Percentiles rank a stretch among this genome's conserved stretches.
Conservation (phyloP, 1,284 basidiomycete genomes). For the Ustilago trichophora region DNA sequence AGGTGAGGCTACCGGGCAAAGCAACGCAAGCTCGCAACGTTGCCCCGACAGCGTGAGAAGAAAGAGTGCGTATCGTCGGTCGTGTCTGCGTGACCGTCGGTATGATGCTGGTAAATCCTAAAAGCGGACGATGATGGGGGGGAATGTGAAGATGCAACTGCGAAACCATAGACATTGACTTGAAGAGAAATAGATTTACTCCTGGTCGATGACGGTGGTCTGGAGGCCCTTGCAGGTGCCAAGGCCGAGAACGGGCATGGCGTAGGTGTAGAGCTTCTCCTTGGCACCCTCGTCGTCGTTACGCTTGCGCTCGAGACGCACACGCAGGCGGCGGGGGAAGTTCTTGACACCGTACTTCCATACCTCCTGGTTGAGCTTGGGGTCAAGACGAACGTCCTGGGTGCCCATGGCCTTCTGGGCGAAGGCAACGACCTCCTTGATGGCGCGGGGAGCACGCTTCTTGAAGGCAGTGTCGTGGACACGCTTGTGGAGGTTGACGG, state of each 20-base stretch:
- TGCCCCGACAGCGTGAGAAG: constrained; percentile 13
- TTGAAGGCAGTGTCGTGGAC: constrained; percentile 63
- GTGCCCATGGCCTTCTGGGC: constrained; percentile 66
- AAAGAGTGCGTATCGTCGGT: constrained; percentile 27
- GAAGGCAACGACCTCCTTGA: constrained; percentile 65
- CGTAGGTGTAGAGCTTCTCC: constrained; percentile 67
- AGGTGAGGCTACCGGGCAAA: constrained; percentile 21
- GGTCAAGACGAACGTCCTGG: constrained; percentile 66
- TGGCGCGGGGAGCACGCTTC: constrained; percentile 65
- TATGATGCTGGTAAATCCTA: constrained; percentile 24
- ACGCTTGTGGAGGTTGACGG: constrained; percentile 66
- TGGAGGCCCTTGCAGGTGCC: constrained; percentile 65
- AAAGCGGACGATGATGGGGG: constrained; percentile 4
- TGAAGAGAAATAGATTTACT: constrained; percentile 39
- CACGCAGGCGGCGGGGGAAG: constrained; percentile 63
- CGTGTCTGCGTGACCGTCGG: constrained; percentile 29
- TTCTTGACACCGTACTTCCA: constrained; percentile 67
- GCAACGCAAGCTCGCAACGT: constrained; percentile 44
- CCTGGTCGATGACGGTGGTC: constrained; percentile 64
- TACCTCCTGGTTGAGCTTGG: constrained; percentile 67
- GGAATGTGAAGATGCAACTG: constrained; percentile 29
- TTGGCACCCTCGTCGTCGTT: constrained; percentile 67
- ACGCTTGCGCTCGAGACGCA: constrained; percentile 66
- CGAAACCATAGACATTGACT: constrained; percentile 24
- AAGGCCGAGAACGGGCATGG: constrained; percentile 63